Base-by-base conservation (phyloP, 2,329 filamentous ascomycete species). In the Aspergillus fructus region DNA sequence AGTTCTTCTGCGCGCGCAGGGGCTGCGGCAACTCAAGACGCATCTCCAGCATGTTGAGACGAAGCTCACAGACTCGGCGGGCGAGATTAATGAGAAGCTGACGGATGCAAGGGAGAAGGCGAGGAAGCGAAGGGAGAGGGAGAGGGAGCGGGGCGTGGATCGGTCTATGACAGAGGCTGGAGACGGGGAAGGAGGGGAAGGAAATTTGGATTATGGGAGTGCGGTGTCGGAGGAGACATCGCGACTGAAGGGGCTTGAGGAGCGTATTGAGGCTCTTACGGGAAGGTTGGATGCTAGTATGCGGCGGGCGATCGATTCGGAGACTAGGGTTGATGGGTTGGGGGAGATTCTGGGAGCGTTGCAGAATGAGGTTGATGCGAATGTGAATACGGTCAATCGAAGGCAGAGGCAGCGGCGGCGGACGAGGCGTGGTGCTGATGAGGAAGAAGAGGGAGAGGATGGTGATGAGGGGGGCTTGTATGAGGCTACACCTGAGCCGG, bases 251-350 rank as follows among this genome's bases (percentile, higher is more conserved):
- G 68, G 75, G 30, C 73, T 77, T 15, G 74, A 78, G 55, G 70
- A 73, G 19, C 75, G 78, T 55, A 83, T 86, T 2, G 74, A 80
- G 15, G 69, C 71, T 3, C 73, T 84, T 63, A 88, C 84, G 1
- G 69, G 72, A 27, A 76, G 78, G 50, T 77, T 88, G 66, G 87
- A 89, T 62, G 76, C 80, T 66, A 77, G 75, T 46, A 80, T 88
- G 66, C 79, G 86, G 15, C 74, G 78, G 12, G 70, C 85, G 49
- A 82, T 89, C 58, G 87, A 89, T 70, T 77, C 77, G 8, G 76
- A 81, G 56, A 73, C 79, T 8, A 79, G 76, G 58, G 68, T 83
- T 13, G 70, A 77, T 54, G 66, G 70, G 4, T 67, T 84, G 45
- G 73, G 74, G 30, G 74, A 77, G 12, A 72, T 76, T 2, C 59